Base-by-base conservation (phyloP, 352 stramenopile species). In the Phytophthora pistaciae region DNA sequence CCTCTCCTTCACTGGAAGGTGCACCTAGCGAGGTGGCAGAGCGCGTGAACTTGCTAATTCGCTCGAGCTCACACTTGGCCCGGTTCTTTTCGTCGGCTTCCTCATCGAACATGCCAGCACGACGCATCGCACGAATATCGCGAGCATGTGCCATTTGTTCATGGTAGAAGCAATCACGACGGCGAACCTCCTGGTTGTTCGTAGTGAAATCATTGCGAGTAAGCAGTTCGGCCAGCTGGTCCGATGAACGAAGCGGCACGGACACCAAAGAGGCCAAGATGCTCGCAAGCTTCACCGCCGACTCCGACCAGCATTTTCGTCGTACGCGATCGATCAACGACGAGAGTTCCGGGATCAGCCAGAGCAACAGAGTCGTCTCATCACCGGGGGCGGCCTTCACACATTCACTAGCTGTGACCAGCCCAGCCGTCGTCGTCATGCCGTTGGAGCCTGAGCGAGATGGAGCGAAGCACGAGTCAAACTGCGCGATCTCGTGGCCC, bases 121-220 rank as follows among this genome's bases (percentile, higher is more conserved):
- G 82, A 68, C 85, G 83, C 49, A 83, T 82, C 25, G 85, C 76
- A 5, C 88, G 81, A 21, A 88, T 86, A 68, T 96, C 87, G n/a
- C 84, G 80, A 1, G 87, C 85, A 56, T 94, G 87, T 1, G 87
- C 87, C 70, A 96, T 85, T 65, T 96, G 87, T 60, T 96, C 88
- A 61, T 94, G 88, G 66, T 93, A 96, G 56, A 96, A 96, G 5
- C 83, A 77, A 63, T 96, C 88, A 8, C 88, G 87, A 16, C 88
- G 85, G 20, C 77, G 79, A 9, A 96, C 87, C 72, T 96, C 88
- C 54, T 85, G 83, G 52, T 93, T 92, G 52, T 91, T 96, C 4
- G 74, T 74, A 4, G 52, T 54, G 58, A 96, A 96, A 38, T 96
- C 88, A 54, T 74, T 78, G 2, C 79, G 75, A 33, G 70, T 75